A percentile compares a stretch with the other conserved stretches of the same genome.
These are phyloP conservation scores for Pedinophyceae sp. DNA, from an alignment of 139 green algal species.

Conservation along the genomic window DNA sequence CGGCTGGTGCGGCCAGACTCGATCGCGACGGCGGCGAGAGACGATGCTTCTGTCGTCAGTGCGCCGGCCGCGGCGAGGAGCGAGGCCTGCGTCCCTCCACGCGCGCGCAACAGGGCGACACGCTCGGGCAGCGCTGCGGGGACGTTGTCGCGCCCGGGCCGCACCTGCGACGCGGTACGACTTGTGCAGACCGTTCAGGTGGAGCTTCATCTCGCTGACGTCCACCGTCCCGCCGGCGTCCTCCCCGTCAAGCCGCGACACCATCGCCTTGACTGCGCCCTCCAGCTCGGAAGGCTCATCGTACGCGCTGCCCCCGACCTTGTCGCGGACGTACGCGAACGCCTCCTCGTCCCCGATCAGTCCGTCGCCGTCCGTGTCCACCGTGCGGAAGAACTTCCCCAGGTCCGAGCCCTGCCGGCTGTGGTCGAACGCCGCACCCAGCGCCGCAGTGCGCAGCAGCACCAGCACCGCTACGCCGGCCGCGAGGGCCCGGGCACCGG, in stretches of 20 bases:
- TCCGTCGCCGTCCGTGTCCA: slow-evolving; percentile 21
- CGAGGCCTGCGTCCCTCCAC: no score
- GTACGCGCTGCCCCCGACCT: slow-evolving; percentile 20
- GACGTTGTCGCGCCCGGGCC: background rate
- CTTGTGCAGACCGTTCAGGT: slow-evolving; percentile 21
- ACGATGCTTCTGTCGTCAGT: background rate
- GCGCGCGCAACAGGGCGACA: no score
- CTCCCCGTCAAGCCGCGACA: slow-evolving; percentile 15
- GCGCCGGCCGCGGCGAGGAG: background rate
- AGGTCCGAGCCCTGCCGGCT: no score
- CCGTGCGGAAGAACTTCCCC: slow-evolving; percentile 14
- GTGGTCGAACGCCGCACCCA: no score
- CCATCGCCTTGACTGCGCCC: slow-evolving; percentile 12
- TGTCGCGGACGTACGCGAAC: slow-evolving; percentile 10
- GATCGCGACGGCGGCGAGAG: background rate
- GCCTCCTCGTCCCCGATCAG: slow-evolving; percentile 16
- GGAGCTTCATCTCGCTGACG: slow-evolving; percentile 17
- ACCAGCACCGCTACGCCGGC: slow-evolving; percentile 8
- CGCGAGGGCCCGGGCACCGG: no score
- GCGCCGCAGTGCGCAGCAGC: slow-evolving; percentile 8
- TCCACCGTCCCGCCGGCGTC: slow-evolving; percentile 19
- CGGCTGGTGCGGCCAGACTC: background rate
- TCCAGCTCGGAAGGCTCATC: slow-evolving; percentile 11
- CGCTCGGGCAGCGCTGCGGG: background rate
- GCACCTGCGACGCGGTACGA: slow-evolving; percentile 3